Conservation (phyloP, 2,329 filamentous ascomycete genomes). For the Colletotrichum navitas region DNA sequence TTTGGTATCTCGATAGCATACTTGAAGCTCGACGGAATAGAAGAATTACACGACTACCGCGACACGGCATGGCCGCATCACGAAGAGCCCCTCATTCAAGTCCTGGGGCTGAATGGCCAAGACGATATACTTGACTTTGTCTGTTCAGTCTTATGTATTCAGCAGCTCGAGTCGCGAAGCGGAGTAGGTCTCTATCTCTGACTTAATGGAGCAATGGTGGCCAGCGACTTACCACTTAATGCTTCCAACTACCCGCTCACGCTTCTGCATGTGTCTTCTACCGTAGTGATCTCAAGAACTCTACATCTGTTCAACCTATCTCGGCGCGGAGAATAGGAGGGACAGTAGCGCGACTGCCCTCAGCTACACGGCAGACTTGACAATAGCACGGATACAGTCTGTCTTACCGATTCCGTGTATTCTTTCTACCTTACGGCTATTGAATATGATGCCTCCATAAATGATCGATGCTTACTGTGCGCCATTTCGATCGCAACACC, state of each 20-base stretch:
- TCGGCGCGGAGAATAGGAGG: neutral
- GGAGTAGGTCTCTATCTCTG: neutral
- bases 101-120: neutral
- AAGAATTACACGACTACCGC: neutral
- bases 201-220: slow-evolving; percentile 2
- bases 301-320: neutral
- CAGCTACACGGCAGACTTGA: neutral
- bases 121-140: neutral
- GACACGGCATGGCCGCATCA: neutral
- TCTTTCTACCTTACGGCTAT: neutral
- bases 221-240: neutral
- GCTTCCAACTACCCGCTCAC: neutral
- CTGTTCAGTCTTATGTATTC: neutral
- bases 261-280: neutral
- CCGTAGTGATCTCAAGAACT: neutral
- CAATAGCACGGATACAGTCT: neutral
- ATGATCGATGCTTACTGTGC: neutral
- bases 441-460: neutral
- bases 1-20: neutral
- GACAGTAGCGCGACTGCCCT: neutral
- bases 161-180: neutral
- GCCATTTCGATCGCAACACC: no score
- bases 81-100: no score
- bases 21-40: neutral
- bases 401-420: neutral